Evolutionary conservation across 305 asterid species (phyloP), one percentile per base, ranked within the genome.

Genomic region (Rubia peregrina): DNA sequence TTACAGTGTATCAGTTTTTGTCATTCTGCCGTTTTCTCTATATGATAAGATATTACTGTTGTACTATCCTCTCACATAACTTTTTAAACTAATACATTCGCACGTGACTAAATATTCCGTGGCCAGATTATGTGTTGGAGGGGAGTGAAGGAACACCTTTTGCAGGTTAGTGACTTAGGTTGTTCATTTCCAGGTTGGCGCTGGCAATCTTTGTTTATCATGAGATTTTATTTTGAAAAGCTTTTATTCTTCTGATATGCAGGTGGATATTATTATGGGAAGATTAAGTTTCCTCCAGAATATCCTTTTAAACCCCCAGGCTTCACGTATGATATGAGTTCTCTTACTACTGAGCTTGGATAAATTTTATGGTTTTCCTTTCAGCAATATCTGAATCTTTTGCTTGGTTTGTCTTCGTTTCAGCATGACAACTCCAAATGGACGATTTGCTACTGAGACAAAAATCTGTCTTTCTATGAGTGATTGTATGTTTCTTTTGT

Each of bases 111-210:
- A 42, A 62, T 60, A 24, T 74, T 80, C 19, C 75, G 53, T 78
- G 72, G 26, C 68, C 96, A 94, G 99, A 94, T 86, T 94, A 94
- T 80, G 96, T 94, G 74, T 85, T 94, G 96, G 98, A 94, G 84
- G 98, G 99, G 81, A 94, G 99, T 76, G 92, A 89, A 77, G 98
- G 98, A 78, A 94, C 99, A 10, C 92, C 99, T 16, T 92, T 94
- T 88, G 93, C 96, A 89, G 99, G 99, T 94, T 77, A 74, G 77
- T 75, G 40, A 68, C 61, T 80, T 80, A 6, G 24, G 12, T 82
- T 62, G 11, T 9, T 76, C 2, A 62, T 68, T 55, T 46, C 71
- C 61, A 36, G 43, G 41, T 51, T 70, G 62, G 64, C 51, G 24
- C 62, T 22, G 7, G 60, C 24, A n/a, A n/a, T 53, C 60, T 53